Evolutionary conservation across 2,329 filamentous ascomycete genomes (phyloP), one percentile per base, ranked within the genome.

Genomic region (Aspergillus chevalieri): DNA sequence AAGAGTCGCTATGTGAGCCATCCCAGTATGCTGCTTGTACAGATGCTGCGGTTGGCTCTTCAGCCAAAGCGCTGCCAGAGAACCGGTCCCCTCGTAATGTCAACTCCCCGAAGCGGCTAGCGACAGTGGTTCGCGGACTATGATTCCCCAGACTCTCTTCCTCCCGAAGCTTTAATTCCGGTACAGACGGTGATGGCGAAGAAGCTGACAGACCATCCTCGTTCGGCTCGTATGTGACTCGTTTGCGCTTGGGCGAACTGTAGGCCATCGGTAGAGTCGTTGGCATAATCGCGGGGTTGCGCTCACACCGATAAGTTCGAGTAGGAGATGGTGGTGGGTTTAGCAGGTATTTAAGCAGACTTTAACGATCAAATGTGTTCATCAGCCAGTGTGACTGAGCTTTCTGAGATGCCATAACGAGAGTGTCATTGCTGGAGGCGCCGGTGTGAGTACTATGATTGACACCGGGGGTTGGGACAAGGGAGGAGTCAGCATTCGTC

Each of bases 61-160:
- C 52, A 38, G 51, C 45, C 15, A 49, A 47, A 34, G 54, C 45
- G 47, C 41, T 43, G 49, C 52, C 55, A 43, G 51, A 49, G 12
- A 53, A 21, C 45, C 51, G 53, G 43, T 68, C 65, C 45, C 62
- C 65, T 30, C 65, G 63, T 48, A 74, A 65, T 43, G 70, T 69
- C 48, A 74, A 59, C 46, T 69, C 61, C 44, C 66, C 65, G 43
- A 75, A 63, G 48, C 64, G 65, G 48, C 69, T 65, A 47, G 68
- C 68, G 39, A 74, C 70, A 19, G 59, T 60, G 24, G 67, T 63
- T 47, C 65, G 66, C 47, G 71, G 71, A 51, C 72, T 70, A 52
- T 66, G 59, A 47, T 63, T 57, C 38, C 62, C 66, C 38, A 57
- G 52, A 45, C 65, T 63, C 43, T 63, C 61, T 33, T 66, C 65